Percentiles rank a stretch among this genome's conserved stretches.
Evolutionary conservation across 768 basidiomycete species (phyloP).

Genomic region (Kwoniella mangroviensis): DNA sequence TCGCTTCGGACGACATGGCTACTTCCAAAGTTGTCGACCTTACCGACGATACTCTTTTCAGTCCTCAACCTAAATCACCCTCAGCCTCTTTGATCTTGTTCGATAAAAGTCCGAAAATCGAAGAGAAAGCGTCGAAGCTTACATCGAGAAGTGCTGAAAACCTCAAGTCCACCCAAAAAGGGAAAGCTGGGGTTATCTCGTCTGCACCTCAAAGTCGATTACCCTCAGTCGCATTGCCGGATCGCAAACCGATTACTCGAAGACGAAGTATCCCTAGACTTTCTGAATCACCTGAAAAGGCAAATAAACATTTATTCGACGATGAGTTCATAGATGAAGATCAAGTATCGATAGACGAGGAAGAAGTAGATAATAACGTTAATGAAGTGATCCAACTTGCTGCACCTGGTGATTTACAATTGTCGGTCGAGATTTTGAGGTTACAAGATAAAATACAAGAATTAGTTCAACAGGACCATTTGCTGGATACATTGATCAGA

Average conservation of each 20-base stretch:
- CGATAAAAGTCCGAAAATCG: background rate
- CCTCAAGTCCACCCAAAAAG: conserved; percentile 13
- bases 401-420: conserved; percentile 67
- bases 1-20: conserved; percentile 72
- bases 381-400: conserved; percentile 70
- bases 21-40: conserved; percentile 9
- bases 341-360: conserved; percentile 56
- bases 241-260: background rate
- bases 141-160: conserved; percentile 43
- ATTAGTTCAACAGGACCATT: conserved; percentile 76
- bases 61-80: conserved; percentile 16
- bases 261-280: conserved; percentile 5
- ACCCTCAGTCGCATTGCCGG: conserved; percentile 17
- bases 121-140: conserved; percentile 10
- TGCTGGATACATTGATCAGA: conserved; percentile 84
- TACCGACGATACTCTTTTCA: background rate
- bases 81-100: conserved; percentile 35
- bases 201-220: conserved; percentile 22
- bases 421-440: conserved; percentile 68
- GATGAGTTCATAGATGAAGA: conserved; percentile 60
- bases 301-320: conserved; percentile 57
- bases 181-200: background rate
- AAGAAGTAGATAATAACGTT: conserved; percentile 10
- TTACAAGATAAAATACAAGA: conserved; percentile 75
- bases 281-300: conserved; percentile 7